Percentiles rank a stretch among this genome's conserved stretches.
phyloP scores from a whole-genome alignment of 2,329 filamentous ascomycete species.

The Ophiognomonia clavigignenti-juglandacearum region DNA sequence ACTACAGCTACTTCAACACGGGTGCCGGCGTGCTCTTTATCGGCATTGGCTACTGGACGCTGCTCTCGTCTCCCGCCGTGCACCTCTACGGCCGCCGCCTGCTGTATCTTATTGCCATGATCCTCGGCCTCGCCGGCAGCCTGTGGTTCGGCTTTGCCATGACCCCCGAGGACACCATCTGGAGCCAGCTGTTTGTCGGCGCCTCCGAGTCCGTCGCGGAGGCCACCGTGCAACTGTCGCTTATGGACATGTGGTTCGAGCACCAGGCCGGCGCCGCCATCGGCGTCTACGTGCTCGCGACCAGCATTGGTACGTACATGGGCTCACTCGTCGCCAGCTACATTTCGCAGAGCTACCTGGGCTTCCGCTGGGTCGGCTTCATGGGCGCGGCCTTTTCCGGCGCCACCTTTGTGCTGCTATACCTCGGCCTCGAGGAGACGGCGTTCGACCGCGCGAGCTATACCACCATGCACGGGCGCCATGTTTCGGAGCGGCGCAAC shows the following conservation, averaged over 20 bases:
- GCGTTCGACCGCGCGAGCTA: conserved; percentile 40
- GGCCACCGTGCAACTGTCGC: conserved; percentile 50
- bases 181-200: conserved; percentile 53
- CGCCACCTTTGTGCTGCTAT: conserved; percentile 26
- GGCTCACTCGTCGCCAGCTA: conserved; percentile 49
- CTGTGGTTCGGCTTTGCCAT: conserved; percentile 48
- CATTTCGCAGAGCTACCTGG: conserved; percentile 38
- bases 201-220: conserved; percentile 53
- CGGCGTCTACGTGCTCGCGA: conserved; percentile 51
- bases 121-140: conserved; percentile 33
- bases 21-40: conserved; percentile 53
- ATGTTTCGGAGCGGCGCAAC: conserved; percentile 20
- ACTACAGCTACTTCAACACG: conserved; percentile 37
- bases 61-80: conserved; percentile 47
- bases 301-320: conserved; percentile 50
- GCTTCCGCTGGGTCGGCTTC: conserved; percentile 40
- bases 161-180: conserved; percentile 41
- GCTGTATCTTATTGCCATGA: conserved; percentile 48
- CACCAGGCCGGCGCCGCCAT: conserved; percentile 50
- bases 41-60: conserved; percentile 50
- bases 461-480: conserved; percentile 20
- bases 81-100: conserved; percentile 51
- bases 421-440: conserved; percentile 51
- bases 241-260: conserved; percentile 54
- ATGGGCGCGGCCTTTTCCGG: conserved; percentile 25